phyloP scores from a whole-genome alignment of 2,329 filamentous ascomycete species.

The Diaporthe vaccinii region DNA sequence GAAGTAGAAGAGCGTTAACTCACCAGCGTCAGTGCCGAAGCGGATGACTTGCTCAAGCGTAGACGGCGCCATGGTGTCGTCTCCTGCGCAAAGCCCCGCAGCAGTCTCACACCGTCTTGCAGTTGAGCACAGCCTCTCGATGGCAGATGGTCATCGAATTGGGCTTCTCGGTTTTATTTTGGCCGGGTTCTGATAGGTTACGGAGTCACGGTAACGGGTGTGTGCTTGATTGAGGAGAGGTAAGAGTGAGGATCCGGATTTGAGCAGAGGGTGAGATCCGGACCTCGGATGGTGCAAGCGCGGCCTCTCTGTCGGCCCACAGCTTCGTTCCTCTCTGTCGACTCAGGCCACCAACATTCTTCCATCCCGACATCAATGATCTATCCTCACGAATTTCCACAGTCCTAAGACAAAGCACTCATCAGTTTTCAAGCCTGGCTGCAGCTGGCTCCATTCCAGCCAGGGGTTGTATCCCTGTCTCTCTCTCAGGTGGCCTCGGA shows the following conservation, averaged over 20 bases:
- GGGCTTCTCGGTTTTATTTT: not conserved
- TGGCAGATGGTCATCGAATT: not conserved
- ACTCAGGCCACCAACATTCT: not conserved
- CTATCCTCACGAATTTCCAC: not conserved
- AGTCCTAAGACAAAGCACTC: too few relatives aligned
- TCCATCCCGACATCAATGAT: too few relatives aligned
- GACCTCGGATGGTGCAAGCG: not conserved
- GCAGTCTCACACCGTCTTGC: not conserved
- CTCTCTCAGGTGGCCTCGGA: too few relatives aligned
- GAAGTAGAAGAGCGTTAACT: slow-evolving; percentile 15
- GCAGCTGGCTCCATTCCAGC: not conserved
- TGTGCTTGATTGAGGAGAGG: not conserved
- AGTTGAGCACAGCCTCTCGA: not conserved
- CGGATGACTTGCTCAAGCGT: slow-evolving; percentile 54
- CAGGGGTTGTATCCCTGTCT: not conserved
- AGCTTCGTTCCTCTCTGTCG: not conserved
- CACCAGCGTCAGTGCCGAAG: slow-evolving; percentile 51
- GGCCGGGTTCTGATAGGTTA: too few relatives aligned
- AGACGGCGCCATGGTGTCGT: slow-evolving; percentile 18
- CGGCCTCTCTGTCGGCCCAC: slow-evolving; percentile 11
- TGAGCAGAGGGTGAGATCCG: not conserved
- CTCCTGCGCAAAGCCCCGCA: not conserved
- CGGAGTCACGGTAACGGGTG: not conserved
- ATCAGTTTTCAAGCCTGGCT: too few relatives aligned
- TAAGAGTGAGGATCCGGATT: not conserved